phyloP scores from a whole-genome alignment of 441 rosid genomes.

The Erodium moschatum region DNA sequence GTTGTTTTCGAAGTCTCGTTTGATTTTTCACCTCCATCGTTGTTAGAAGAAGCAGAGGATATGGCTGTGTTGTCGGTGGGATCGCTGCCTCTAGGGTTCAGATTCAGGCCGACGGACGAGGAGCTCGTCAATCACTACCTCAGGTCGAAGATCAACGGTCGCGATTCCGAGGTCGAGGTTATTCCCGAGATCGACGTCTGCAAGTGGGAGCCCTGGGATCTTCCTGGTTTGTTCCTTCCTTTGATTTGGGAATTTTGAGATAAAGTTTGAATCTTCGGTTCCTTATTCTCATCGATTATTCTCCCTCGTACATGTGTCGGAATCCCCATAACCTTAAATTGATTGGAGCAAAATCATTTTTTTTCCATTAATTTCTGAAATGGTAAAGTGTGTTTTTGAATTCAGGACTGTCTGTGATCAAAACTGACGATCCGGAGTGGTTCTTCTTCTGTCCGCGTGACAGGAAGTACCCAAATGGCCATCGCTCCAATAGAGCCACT shows the following conservation, averaged over 20 bases:
- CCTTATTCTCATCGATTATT: conserved; percentile 5
- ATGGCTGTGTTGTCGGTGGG: conserved; percentile 38
- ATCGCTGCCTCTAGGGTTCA: conserved; percentile 62
- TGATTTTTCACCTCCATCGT: neutral
- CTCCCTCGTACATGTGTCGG: neutral
- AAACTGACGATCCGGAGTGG: conserved; percentile 83
- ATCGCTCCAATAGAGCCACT: conserved; percentile 82
- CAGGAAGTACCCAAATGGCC: conserved; percentile 82
- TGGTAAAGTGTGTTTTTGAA: neutral
- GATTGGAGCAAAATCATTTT: neutral
- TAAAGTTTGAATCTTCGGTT: conserved; percentile 27
- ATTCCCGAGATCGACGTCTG: conserved; percentile 79
- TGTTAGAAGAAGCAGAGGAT: conserved; percentile 1
- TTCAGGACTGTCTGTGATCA: conserved; percentile 64
- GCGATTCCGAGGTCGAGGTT: conserved; percentile 53
- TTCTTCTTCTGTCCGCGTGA: conserved; percentile 89
- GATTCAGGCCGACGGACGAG: conserved; percentile 85
- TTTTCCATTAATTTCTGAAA: neutral
- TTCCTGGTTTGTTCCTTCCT: conserved; percentile 40
- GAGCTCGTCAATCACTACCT: conserved; percentile 80
- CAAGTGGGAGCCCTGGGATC: conserved; percentile 93
- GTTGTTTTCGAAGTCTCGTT: neutral
- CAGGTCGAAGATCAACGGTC: conserved; percentile 69
- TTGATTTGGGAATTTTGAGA: neutral
- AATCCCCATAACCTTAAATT: conserved; percentile 10